Base-by-base conservation (phyloP, 768 basidiomycete species). In the Podaxis mareebaensis region DNA sequence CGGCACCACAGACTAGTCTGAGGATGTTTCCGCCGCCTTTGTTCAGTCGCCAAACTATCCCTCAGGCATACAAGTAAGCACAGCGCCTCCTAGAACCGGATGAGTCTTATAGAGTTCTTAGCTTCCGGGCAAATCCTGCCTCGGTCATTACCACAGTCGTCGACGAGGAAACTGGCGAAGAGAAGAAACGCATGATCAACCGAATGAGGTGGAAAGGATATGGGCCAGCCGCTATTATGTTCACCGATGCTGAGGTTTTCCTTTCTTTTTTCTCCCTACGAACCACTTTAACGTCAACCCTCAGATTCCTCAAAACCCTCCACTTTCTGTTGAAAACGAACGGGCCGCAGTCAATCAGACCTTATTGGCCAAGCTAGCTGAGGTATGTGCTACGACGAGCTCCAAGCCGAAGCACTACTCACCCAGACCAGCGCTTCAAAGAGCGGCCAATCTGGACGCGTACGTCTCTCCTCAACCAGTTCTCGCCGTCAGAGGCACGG, bases 391-490 rank as follows among this genome's bases (percentile, higher is more conserved):
- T 6, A 17, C 57, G 22, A 3, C 24, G 10, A 30, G 56, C 7
- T 2, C 38, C 15, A 30, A 26, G 20, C 17, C 7, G 15, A 24
- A 7, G 13, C 38, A 7, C 13, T 22, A 26, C 22, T 17, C 51
- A 54, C 20, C n/a, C 17, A 3, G 2, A 39, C n/a, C 55, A 95
- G 92, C 73, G 87, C 22, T 89, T 98, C 63, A 76, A 78, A 53
- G 78, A 88, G 62, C 84, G 96, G 26, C 93, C 95, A 0, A 78
- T 96, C 8, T 99, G 96, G 95, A 92, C 93, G 1, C 84, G 95
- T n/a, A 81, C 83, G 65, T 91, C 92, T 0, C 77, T 99, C 6
- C 84, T 93, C 67, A 95, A 92, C 66, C 94, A 95, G 69, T 87
- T 97, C 63, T 77, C 83, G 6, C 75, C 83, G 1, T 73, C 80